phyloP scores from a whole-genome alignment of 345 rosid species.

The Reutealis trisperma region DNA sequence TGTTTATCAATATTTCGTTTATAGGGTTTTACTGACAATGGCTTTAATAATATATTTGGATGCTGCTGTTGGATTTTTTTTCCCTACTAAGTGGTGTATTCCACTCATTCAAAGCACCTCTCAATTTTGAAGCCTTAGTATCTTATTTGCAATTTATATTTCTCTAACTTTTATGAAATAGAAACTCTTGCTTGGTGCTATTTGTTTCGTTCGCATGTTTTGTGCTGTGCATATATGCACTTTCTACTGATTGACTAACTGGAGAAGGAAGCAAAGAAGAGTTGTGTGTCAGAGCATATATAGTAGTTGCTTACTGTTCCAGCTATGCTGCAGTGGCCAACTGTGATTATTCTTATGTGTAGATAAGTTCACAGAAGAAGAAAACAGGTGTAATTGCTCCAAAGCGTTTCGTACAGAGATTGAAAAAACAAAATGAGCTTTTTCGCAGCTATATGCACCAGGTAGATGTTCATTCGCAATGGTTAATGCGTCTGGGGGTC shows the following conservation, averaged over 20 bases:
- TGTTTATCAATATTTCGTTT: neutral
- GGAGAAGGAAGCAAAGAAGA: neutral
- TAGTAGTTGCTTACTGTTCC: constrained; percentile 12
- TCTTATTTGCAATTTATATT: neutral
- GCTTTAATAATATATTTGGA: neutral
- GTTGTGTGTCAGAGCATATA: neutral
- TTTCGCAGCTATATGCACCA: constrained; percentile 99
- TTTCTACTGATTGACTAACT: neutral
- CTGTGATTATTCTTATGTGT: constrained; percentile 25
- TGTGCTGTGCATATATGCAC: neutral
- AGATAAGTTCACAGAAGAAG: constrained; percentile 99
- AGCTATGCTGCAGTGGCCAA: constrained; percentile 14
- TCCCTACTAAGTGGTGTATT: neutral
- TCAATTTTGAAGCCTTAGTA: neutral
- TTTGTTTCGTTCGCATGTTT: neutral
- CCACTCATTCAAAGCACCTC: neutral
- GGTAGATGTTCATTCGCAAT: constrained; percentile 42
- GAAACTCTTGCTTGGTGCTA: neutral
- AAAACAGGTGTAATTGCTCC: constrained; percentile 99
- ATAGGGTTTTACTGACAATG: neutral
- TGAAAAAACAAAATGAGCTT: constrained; percentile 98
- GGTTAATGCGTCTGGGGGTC: neutral
- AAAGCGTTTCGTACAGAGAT: constrained; percentile 93
- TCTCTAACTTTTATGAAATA: neutral
- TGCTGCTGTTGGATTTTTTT: neutral